These are phyloP conservation scores for Ilex aquifolium DNA, from an alignment of 257 asterid species.

Conservation along the genomic window DNA sequence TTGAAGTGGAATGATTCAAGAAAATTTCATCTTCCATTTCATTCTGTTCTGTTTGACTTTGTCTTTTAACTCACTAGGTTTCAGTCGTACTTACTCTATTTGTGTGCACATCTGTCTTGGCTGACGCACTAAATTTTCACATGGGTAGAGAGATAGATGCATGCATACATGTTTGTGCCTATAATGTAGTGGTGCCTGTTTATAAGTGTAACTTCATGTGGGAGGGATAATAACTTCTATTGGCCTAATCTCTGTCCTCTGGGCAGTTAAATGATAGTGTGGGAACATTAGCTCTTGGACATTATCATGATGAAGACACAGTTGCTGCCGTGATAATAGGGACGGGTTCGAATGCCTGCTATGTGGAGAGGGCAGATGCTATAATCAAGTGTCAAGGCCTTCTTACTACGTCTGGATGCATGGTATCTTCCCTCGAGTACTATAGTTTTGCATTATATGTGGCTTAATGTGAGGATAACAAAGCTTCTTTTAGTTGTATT, in stretches of 20 bases:
- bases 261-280: conserved; percentile 77
- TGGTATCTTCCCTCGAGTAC: conserved; percentile 39
- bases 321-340: conserved; percentile 83
- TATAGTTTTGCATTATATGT: background rate
- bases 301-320: conserved; percentile 76
- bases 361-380: conserved; percentile 81
- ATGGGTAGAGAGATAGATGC: too few species aligned
- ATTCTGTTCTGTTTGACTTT: too few species aligned
- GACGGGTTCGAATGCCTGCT: conserved; percentile 94
- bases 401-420: conserved; percentile 53
- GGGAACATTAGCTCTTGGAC: conserved; percentile 80
- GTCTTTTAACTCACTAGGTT: too few species aligned
- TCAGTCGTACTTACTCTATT: too few species aligned
- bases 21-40: too few species aligned
- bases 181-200: too few species aligned
- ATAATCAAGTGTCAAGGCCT: conserved; percentile 85
- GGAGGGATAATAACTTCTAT: background rate
- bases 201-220: too few species aligned
- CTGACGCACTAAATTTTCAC: too few species aligned
- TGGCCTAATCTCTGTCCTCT: conserved; percentile 7
- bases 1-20: too few species aligned
- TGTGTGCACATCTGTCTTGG: too few species aligned
- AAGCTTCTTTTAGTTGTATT: conserved; percentile 1
- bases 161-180: too few species aligned
- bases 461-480: background rate